phyloP scores from a whole-genome alignment of 1,284 basidiomycete species.

The Apiotrichum veenhuisii region DNA sequence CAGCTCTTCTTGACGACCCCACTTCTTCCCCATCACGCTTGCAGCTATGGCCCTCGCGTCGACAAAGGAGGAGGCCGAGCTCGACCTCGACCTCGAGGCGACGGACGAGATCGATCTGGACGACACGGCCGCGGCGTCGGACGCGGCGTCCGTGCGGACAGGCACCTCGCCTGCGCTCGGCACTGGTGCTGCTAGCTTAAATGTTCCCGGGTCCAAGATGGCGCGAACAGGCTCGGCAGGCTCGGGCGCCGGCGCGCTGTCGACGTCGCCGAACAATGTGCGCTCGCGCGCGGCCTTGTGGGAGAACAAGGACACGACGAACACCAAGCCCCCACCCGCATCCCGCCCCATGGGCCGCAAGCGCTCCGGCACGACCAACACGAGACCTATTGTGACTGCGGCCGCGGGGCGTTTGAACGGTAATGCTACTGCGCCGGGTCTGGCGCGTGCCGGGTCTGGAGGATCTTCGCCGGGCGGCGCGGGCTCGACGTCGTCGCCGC shows the following conservation, averaged over 20 bases:
- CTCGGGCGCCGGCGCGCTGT: background rate
- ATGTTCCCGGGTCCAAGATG: too few relatives aligned
- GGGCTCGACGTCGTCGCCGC: too few relatives aligned
- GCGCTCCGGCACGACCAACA: background rate
- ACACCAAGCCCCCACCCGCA: background rate
- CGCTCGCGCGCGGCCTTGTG: conserved; percentile 17
- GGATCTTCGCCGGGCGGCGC: too few relatives aligned
- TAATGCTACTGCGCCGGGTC: too few relatives aligned
- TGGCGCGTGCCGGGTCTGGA: too few relatives aligned
- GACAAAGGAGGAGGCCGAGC: background rate
- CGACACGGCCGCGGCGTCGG: background rate
- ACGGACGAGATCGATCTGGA: background rate
- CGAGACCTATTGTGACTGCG: background rate
- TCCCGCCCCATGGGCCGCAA: background rate
- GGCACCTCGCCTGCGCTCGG: background rate
- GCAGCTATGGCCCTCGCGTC: too few relatives aligned
- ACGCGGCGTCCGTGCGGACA: background rate
- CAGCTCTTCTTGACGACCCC: too few relatives aligned
- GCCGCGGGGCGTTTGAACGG: background rate
- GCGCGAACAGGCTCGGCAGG: background rate
- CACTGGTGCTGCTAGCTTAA: too few relatives aligned
- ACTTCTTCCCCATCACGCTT: too few relatives aligned
- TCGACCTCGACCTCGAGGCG: background rate
- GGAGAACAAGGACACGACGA: conserved; percentile 14
- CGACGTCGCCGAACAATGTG: conserved; percentile 8